Evolutionary conservation across 179 eudicot species (phyloP), one percentile per base, ranked within the genome.

Genomic region (Patellifolia procumbens): DNA sequence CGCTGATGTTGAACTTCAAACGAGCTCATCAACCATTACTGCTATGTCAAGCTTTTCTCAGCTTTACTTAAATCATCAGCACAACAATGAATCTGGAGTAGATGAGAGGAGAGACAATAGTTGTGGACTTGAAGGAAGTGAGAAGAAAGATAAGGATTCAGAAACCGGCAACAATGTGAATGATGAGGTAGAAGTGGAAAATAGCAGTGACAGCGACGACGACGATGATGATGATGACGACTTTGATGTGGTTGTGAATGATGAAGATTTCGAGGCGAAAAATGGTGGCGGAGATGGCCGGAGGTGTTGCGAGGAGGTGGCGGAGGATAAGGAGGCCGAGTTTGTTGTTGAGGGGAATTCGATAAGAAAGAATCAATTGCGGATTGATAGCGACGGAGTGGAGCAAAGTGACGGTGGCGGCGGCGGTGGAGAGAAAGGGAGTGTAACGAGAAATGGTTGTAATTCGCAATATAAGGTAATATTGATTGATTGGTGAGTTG

Each of bases 1-100:
- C 76, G 91, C 90, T 48, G 92, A 89, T 61, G 81, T 91, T n/a
- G 90, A 85, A 52, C 37, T 87, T 32, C 87, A 71, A 46, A 83
- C 87, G 5, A 84, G 69, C 53, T 80, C 87, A 7, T 88, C 88
- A 37, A 77, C 86, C 63, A 83, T 72, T 39, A 78, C 72, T 39
- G 79, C 72, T 55, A 49, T 46, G 1, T 55, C 81, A 42, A 67
- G 59, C 3, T 16, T 29, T 32, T 15, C 75, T 48, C 59, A 75
- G 20, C 29, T 61, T 59, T 29, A 7, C 11, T 8, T 12, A 49
- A 73, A 58, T 4, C 34, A 46, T 15, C 34, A 59, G 42, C 61
- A 58, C 39, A 3, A 11, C 35, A 48, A 12, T 17, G 13, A 56
- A 1, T 49, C 15, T 11, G 43, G 24, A 34, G 26, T 63, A n/a